Percentiles rank a stretch among this genome's conserved stretches.
Conservation (phyloP, 2,329 filamentous ascomycete species). For the Ampelomyces quisqualis region DNA sequence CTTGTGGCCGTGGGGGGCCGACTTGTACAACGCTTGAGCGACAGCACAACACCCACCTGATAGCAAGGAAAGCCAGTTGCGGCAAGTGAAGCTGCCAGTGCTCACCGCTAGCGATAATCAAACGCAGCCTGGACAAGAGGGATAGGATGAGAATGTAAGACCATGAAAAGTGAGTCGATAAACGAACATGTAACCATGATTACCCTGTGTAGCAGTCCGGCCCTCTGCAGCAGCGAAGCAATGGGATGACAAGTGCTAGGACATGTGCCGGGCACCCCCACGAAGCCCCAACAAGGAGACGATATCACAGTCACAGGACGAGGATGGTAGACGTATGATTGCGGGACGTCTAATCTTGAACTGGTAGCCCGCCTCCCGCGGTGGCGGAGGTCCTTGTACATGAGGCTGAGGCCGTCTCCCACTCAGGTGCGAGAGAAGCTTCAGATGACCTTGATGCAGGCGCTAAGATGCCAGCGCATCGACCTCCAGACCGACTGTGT, state of each 20-base stretch:
- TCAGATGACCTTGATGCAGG: constrained; percentile 42
- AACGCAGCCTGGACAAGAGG: neutral
- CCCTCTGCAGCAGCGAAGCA: constrained; percentile 14
- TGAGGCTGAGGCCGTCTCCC: constrained; percentile 41
- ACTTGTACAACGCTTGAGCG: constrained; percentile 9
- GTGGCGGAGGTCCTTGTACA: constrained; percentile 38
- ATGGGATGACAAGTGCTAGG: constrained; percentile 10
- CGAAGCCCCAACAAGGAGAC: constrained; percentile 13
- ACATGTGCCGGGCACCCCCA: constrained; percentile 27
- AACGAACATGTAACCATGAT: constrained; percentile 4
- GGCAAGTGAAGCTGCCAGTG: constrained; percentile 1
- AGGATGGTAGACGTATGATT: constrained; percentile 30
- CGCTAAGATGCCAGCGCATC: constrained; percentile 45
- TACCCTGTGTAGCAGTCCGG: constrained; percentile 1
- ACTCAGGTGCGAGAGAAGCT: constrained; percentile 27
- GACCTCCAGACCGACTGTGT: constrained; percentile 36
- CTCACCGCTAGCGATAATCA: neutral
- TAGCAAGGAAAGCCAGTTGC: constrained; percentile 2
- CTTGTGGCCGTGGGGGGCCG: constrained; percentile 5
- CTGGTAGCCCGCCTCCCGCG: constrained; percentile 41
- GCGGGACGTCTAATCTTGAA: constrained; percentile 45
- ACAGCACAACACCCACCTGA: constrained; percentile 6
- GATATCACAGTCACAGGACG: constrained; percentile 34
- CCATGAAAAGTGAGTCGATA: neutral
- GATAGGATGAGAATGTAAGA: neutral